Evolutionary conservation across 2,329 filamentous ascomycete genomes (phyloP).

Genomic region (Diaporthe batatas): DNA sequence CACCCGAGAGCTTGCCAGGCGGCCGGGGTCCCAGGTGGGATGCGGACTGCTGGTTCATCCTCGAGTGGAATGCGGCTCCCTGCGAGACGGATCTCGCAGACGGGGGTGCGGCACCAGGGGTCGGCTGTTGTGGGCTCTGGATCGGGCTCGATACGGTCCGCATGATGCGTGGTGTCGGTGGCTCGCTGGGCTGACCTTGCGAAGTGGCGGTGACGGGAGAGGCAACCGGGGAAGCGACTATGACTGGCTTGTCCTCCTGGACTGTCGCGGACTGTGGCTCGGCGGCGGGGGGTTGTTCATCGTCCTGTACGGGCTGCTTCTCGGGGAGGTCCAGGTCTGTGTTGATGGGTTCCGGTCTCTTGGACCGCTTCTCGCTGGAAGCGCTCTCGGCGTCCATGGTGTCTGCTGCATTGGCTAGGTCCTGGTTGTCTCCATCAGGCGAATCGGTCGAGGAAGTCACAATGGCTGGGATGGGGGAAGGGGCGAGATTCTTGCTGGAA

Average conservation of each 20-base stretch:
- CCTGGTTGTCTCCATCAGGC: conserved; percentile 42
- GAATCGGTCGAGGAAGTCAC: conserved; percentile 41
- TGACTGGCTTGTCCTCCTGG: conserved; percentile 84
- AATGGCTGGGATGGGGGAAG: conserved; percentile 43
- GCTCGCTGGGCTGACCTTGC: conserved; percentile 46
- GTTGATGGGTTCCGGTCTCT: conserved; percentile 67
- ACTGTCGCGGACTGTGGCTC: conserved; percentile 86
- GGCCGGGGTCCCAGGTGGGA: conserved; percentile 69
- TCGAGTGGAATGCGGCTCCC: conserved; percentile 68
- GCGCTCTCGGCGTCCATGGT: conserved; percentile 47
- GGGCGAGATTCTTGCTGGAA: conserved; percentile 43
- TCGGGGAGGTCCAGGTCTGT: conserved; percentile 59
- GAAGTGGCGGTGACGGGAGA: conserved; percentile 45
- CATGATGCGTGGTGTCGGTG: conserved; percentile 51
- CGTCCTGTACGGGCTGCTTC: conserved; percentile 67
- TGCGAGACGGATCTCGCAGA: conserved; percentile 68
- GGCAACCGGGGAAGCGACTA: conserved; percentile 57
- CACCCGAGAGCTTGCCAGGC: conserved; percentile 87
- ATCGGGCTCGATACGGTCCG: conserved; percentile 66
- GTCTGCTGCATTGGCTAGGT: conserved; percentile 39
- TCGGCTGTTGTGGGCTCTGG: conserved; percentile 58
- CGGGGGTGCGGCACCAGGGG: conserved; percentile 61
- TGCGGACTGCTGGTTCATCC: conserved; percentile 64
- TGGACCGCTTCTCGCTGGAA: conserved; percentile 50
- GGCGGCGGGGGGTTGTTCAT: conserved; percentile 86